Percentiles rank a stretch among this genome's conserved stretches.
Evolutionary conservation across 139 green algal genomes (phyloP).

Genomic region (Tetraselmis chui): DNA sequence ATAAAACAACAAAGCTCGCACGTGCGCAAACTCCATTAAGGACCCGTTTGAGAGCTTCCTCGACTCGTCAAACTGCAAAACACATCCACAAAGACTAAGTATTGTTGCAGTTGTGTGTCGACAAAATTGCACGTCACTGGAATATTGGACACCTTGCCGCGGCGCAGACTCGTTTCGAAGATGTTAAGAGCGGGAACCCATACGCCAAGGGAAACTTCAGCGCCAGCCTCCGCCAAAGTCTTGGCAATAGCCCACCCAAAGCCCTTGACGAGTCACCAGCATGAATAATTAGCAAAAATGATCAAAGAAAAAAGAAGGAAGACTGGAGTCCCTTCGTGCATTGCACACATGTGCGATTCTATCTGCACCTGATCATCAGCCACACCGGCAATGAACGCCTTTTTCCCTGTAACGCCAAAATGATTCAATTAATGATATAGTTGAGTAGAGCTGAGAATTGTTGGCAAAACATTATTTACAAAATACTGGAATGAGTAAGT

Average conservation of each 20-base stretch:
- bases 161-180: conserved; percentile 81
- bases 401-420: conserved; percentile 75
- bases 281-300: background rate
- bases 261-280: conserved; percentile 46
- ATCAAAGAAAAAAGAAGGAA: conserved; percentile 3
- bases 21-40: conserved; percentile 88
- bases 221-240: conserved; percentile 85
- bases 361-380: conserved; percentile 87
- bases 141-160: conserved; percentile 86
- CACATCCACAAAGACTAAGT: too few relatives aligned
- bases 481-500: too few relatives aligned
- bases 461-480: too few relatives aligned
- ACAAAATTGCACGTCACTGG: too few relatives aligned
- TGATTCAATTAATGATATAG: background rate
- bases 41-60: conserved; percentile 83
- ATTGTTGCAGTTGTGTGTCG: too few relatives aligned
- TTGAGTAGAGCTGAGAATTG: too few relatives aligned
- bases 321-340: too few relatives aligned
- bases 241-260: conserved; percentile 98
- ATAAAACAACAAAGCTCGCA: too few relatives aligned
- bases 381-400: conserved; percentile 96
- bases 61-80: conserved; percentile 79
- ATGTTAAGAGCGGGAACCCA: conserved; percentile 97
- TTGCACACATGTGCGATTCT: conserved; percentile 18
- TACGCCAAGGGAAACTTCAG: conserved; percentile 91